Conservation (phyloP, 345 rosid species). For the Eucalyptus guilfoylei region DNA sequence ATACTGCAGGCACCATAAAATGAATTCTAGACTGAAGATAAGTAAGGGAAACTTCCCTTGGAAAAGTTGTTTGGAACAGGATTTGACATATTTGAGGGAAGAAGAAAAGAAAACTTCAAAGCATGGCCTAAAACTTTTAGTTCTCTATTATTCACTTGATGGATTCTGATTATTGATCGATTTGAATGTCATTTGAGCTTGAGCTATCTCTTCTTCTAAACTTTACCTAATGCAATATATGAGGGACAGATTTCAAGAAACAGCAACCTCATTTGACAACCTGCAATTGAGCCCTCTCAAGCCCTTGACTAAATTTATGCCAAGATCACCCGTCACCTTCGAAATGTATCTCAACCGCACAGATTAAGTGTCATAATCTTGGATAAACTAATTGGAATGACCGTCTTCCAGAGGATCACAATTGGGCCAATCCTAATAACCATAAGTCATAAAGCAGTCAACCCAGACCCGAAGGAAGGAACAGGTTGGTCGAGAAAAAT, state of each 20-base stretch:
- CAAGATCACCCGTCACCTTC: background rate
- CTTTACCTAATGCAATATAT: background rate
- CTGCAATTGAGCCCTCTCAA: background rate
- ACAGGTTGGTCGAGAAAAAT: background rate
- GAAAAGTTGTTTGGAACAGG: background rate
- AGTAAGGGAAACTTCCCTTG: background rate
- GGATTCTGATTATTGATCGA: background rate
- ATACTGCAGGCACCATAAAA: slow-evolving; percentile 31
- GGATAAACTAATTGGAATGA: background rate
- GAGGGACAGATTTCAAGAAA: background rate
- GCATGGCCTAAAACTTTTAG: background rate
- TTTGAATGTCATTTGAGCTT: background rate
- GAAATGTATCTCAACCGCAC: background rate
- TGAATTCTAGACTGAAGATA: background rate
- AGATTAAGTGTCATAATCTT: background rate
- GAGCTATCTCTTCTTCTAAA: background rate
- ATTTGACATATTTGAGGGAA: background rate
- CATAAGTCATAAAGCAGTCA: background rate
- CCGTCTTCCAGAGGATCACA: background rate
- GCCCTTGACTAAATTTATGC: background rate
- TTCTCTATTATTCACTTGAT: background rate
- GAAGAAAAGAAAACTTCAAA: background rate
- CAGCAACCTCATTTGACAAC: background rate
- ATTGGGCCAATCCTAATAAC: background rate
- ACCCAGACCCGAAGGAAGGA: background rate